Conservation (phyloP, 164 flowering plant genomes). For the Cinnamomum micranthum region DNA sequence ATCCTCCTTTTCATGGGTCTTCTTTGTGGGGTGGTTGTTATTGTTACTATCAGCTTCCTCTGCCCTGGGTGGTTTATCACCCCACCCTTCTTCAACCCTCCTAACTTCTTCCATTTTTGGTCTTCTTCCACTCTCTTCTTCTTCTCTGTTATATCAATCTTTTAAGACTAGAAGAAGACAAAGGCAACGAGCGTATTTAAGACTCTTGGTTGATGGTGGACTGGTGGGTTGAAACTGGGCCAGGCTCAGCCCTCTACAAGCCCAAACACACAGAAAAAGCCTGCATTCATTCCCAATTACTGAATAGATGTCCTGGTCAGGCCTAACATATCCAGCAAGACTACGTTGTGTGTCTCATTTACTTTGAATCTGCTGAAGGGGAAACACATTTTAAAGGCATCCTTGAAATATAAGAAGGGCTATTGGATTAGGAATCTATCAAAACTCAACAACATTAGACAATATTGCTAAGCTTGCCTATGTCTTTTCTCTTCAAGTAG, state of each 20-base stretch:
- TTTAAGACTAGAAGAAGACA: background rate
- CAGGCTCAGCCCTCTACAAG: background rate
- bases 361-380: too few relatives aligned
- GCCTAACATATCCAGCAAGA: too few relatives aligned
- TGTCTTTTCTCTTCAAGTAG: too few relatives aligned
- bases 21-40: background rate
- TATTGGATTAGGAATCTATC: too few relatives aligned
- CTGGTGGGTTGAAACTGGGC: background rate
- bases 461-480: too few relatives aligned
- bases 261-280: background rate
- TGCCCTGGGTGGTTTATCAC: background rate
- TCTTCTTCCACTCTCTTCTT: background rate
- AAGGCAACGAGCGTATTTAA: background rate
- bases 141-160: background rate
- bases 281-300: background rate
- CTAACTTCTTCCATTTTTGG: too few relatives aligned
- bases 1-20: background rate
- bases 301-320: background rate
- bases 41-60: conserved; percentile 8
- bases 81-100: conserved; percentile 40
- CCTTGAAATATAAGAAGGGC: too few relatives aligned
- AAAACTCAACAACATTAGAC: too few relatives aligned
- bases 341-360: too few relatives aligned
- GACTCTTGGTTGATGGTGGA: too few relatives aligned
- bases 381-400: too few relatives aligned